These are phyloP conservation scores for Vitis hybrid DNA, from an alignment of 177 flowering plant species.

Conservation along the genomic window DNA sequence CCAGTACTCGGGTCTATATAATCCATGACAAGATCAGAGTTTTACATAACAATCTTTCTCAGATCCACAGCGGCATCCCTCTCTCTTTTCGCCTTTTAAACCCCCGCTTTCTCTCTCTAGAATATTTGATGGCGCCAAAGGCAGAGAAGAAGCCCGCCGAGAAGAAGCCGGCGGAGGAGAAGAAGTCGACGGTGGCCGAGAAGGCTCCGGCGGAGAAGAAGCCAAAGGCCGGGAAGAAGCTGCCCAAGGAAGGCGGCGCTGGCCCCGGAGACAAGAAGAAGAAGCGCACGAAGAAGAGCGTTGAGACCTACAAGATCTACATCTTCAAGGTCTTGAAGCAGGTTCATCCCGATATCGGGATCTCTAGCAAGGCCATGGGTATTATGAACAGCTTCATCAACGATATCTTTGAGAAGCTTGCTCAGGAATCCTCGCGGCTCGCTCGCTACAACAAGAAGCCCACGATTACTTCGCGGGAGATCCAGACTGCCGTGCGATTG, in stretches of 20 bases:
- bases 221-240: constrained; percentile 20
- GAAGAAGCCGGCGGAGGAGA: constrained; percentile 13
- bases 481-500: constrained; percentile 29
- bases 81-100: too few relatives aligned
- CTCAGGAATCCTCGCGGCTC: constrained; percentile 26
- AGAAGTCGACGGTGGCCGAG: background rate
- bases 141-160: background rate
- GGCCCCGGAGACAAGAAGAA: constrained; percentile 29
- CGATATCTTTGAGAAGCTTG: constrained; percentile 14
- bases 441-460: constrained; percentile 30
- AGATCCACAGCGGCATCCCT: too few relatives aligned
- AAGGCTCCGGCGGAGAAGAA: too few relatives aligned
- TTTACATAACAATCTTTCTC: too few relatives aligned
- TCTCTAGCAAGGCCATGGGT: too few relatives aligned
- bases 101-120: background rate
- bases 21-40: too few relatives aligned
- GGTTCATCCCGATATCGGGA: constrained; percentile 3
- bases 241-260: constrained; percentile 24
- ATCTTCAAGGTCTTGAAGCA: constrained; percentile 40
- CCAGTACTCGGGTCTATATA: too few relatives aligned
- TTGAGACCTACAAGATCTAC: constrained; percentile 41
- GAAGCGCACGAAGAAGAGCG: constrained; percentile 25
- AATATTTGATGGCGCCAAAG: background rate
- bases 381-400: too few relatives aligned
- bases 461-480: constrained; percentile 12